Base-by-base conservation (phyloP, 1,284 basidiomycete genomes). In the Moniliella sp. region DNA sequence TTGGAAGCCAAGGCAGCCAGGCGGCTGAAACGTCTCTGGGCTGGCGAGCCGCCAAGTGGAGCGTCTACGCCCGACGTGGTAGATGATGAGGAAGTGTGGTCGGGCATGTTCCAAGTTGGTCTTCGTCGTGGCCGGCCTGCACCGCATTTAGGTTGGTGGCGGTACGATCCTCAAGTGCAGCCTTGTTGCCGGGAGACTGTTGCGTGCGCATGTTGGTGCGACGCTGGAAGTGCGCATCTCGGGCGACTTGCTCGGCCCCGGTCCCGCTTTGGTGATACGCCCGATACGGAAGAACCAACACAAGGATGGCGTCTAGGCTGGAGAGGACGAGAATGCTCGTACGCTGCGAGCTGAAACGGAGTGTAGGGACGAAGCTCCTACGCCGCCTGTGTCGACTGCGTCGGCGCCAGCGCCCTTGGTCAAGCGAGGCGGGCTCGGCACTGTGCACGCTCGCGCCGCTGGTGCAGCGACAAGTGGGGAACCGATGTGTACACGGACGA, bases 401-500 rank as follows among this genome's bases (percentile, higher is more conserved):
- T n/a, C n/a, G n/a, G n/a, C n/a, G n/a, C n/a, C n/a, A n/a, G n/a
- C n/a, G n/a, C n/a, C n/a, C n/a, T n/a, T n/a, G n/a, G n/a, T n/a
- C n/a, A n/a, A n/a, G n/a, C 25, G 18, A 25, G 10, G 28, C 30
- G 5, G 47, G 48, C 1, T 51, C 45, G 46, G 23, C 31, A 8
- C 57, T 59, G 34, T 57, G 56, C 53, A 32, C 35, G 13, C 38
- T 48, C 17, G 42, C 38, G 5, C 40, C 45, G 13, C 37, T 58
- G 1, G 32, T 42, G 12, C 40, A 42, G 12, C 50, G 66, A 19
- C 56, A 62, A 25, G 48, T 68, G 69, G 69, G 69, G 69, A 4
- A 69, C 67, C 3, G 68, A 70, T 33, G 66, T 70, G 23, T 71
- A 69, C 45, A 70, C 69, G n/a, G 69, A 71, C 48, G 69, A 71